A percentile compares a stretch with the other conserved stretches of the same genome.
Conservation (phyloP, 1,139 yeast species). For the Pichia kudriavzevii region DNA sequence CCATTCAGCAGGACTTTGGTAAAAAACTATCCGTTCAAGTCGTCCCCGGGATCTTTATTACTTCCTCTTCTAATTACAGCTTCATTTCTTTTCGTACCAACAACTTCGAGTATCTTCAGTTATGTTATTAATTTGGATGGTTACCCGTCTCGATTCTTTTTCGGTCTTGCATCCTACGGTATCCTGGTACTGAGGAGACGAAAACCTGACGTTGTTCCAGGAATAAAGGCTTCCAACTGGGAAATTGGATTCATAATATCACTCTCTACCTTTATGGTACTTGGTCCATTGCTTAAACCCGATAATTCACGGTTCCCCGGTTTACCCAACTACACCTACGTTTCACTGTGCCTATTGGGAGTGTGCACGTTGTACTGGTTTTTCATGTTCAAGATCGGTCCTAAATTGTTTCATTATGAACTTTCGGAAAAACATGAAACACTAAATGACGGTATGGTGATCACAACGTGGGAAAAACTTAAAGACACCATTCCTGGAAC, state of each 20-base stretch:
- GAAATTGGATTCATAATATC: constrained; percentile 36
- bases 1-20: constrained; percentile 48
- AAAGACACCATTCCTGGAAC: background rate
- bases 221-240: constrained; percentile 36
- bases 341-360: constrained; percentile 23
- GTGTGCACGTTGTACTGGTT: constrained; percentile 43
- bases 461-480: constrained; percentile 37
- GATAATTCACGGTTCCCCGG: constrained; percentile 30
- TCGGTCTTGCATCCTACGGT: constrained; percentile 43
- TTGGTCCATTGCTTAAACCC: constrained; percentile 39
- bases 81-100: constrained; percentile 28
- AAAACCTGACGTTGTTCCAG: constrained; percentile 40
- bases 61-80: constrained; percentile 29
- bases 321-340: constrained; percentile 31
- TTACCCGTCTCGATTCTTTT: constrained; percentile 45
- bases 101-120: constrained; percentile 36
- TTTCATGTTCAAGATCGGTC: constrained; percentile 36
- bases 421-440: constrained; percentile 32
- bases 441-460: constrained; percentile 42
- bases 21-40: constrained; percentile 49
- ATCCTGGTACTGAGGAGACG: constrained; percentile 37
- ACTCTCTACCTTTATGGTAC: constrained; percentile 34
- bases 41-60: constrained; percentile 41
- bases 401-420: constrained; percentile 34
- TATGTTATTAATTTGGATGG: constrained; percentile 51